Percentiles rank a stretch among this genome's conserved stretches.
Conservation (phyloP, 2,329 filamentous ascomycete species). For the Fusarium irregulare region DNA sequence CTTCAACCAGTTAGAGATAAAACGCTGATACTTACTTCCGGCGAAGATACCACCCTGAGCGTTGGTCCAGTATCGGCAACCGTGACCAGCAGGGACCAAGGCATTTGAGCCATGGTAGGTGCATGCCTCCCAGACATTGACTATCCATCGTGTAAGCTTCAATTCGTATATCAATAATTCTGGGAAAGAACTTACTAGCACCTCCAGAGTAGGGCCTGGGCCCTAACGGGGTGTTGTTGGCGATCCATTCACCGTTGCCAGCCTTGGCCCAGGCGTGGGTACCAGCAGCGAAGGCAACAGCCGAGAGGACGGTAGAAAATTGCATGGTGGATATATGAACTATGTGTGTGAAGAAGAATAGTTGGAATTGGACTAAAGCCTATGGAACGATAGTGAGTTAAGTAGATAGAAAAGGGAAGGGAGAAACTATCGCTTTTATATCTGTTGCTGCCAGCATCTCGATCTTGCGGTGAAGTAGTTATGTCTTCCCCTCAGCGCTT, state of each 20-base stretch:
- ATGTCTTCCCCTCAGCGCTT: no score
- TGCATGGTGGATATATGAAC: neutral
- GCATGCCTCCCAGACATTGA: neutral
- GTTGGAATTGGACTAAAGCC: no score
- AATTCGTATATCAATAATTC: no score
- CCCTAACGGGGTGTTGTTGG: neutral
- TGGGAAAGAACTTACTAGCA: neutral
- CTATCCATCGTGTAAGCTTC: neutral
- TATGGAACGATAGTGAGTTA: no score
- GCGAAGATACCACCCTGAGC: neutral
- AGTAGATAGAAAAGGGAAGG: neutral
- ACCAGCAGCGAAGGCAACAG: neutral
- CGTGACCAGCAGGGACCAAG: neutral
- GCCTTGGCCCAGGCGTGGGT: neutral
- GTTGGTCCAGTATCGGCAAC: neutral
- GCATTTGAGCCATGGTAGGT: neutral
- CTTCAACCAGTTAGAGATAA: neutral
- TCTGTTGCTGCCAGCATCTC: no score
- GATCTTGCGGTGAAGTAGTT: no score
- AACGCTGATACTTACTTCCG: neutral
- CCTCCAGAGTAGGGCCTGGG: neutral
- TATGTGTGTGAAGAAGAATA: neutral
- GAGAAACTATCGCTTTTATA: neutral
- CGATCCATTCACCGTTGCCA: neutral
- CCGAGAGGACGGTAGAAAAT: neutral